Evolutionary conservation across 805 yeast genomes (phyloP), one percentile per base, ranked within the genome.

Genomic region (Metschnikowia borealis): DNA sequence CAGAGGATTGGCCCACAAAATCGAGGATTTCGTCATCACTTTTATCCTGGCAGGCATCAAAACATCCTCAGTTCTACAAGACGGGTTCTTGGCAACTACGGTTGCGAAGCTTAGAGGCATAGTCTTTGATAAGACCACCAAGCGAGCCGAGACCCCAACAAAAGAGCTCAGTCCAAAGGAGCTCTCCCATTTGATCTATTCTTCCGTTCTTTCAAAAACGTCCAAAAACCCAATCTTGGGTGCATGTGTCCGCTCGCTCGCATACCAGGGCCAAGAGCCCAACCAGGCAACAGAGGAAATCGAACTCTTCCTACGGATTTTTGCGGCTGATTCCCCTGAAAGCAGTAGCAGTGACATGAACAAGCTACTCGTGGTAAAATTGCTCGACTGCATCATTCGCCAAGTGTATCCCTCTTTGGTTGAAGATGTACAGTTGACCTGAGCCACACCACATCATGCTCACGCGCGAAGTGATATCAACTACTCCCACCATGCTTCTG

Each of bases 351-450:
- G 59, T 37, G 54, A 51, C 6, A 40, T 62, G 44, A 67, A 67
- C 56, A 46, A 48, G 49, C 52, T 66, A 18, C 52, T 66, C 2
- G 51, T 61, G 2, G 45, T 64, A 18, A 51, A 58, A 20, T 26
- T 62, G 10, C 32, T 67, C 8, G 71, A 67, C 52, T 52, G 58
- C 34, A 21, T 66, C 14, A 44, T 63, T 23, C 54, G 50, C 31
- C 44, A 50, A 31, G 31, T 64, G 34, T 67, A 63, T 47, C 69
- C 70, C 1, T 67, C 64, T 47, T 45, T 64, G 48, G 42, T 42
- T 14, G 32, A 26, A 18, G 46, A 33, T 14, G 45, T 42, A 4
- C 18, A 41, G 36, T 21, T 38, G 41, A 14, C 20, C 10, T 38
- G 23, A 38, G 8, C 35, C 14, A 33, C 6, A 33, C 15, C 43